A percentile compares a stretch with the other conserved stretches of the same genome.
phyloP scores from a whole-genome alignment of 2,329 filamentous ascomycete genomes.

The Pezicula carpinea region DNA sequence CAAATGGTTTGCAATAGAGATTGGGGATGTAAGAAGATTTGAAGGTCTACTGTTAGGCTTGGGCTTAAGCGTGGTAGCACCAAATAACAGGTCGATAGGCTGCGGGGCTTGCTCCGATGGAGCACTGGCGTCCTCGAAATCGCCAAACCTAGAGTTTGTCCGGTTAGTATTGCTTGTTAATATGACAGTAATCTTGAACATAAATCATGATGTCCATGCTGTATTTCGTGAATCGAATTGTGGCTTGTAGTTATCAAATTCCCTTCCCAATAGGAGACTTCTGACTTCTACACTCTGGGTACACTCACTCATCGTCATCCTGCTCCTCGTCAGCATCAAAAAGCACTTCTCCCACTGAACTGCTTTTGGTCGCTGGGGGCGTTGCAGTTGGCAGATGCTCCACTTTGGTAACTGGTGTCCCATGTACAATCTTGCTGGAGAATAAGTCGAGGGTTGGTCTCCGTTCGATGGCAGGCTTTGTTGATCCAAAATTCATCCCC shows the following conservation, averaged over 20 bases:
- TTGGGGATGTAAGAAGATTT: constrained; percentile 31
- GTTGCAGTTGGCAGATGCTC: constrained; percentile 7
- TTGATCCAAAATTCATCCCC: constrained; percentile 4
- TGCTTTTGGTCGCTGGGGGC: constrained; percentile 8
- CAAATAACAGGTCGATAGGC: constrained; percentile 22
- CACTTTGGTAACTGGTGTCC: constrained; percentile 2
- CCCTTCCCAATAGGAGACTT: too few species aligned
- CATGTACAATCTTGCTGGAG: constrained; percentile 13
- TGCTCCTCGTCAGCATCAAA: constrained; percentile 36
- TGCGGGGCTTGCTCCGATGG: constrained; percentile 19
- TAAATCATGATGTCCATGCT: too few species aligned
- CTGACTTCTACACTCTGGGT: too few species aligned
- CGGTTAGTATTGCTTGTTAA: too few species aligned
- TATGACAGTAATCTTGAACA: too few species aligned
- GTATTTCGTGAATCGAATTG: too few species aligned
- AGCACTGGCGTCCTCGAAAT: constrained; percentile 55
- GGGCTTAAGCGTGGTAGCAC: constrained; percentile 23
- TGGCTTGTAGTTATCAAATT: too few species aligned
- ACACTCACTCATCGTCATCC: constrained; percentile 48
- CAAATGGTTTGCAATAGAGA: constrained; percentile 20
- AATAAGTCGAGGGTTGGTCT: constrained; percentile 24
- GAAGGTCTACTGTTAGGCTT: constrained; percentile 26
- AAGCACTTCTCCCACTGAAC: constrained; percentile 22
- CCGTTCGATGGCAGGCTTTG: constrained; percentile 14
- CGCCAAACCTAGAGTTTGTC: constrained; percentile 43